Conservation (phyloP, 2,329 filamentous ascomycete genomes). For the Colletotrichum sp. region DNA sequence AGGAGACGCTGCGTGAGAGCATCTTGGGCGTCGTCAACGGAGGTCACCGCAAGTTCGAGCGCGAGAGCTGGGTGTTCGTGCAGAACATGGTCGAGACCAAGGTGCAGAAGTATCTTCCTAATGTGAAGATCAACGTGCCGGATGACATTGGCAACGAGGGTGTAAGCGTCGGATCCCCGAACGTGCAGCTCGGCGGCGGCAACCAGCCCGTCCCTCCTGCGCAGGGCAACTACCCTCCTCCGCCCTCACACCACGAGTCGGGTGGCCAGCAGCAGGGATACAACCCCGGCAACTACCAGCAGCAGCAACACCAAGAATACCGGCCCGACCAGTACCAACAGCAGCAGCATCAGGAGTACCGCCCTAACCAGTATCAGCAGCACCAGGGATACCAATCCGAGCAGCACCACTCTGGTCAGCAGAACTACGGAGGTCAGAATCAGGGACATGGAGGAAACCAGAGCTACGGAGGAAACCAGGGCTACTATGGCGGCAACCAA, state of each 20-base stretch:
- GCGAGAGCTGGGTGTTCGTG: conserved; percentile 50
- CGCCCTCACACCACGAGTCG: conserved; percentile 15
- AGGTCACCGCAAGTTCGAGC: conserved; percentile 51
- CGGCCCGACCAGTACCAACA: conserved; percentile 25
- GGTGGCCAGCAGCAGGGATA: conserved; percentile 30
- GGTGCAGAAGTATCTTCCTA: conserved; percentile 50
- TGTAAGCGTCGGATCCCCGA: conserved; percentile 45
- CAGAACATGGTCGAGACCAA: conserved; percentile 50
- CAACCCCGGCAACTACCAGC: conserved; percentile 26
- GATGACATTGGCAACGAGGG: conserved; percentile 53
- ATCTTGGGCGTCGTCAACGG: conserved; percentile 50
- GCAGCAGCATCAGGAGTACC: conserved; percentile 23
- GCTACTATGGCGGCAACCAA: not conserved
- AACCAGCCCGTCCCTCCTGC: conserved; percentile 27
- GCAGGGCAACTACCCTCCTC: conserved; percentile 25
- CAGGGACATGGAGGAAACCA: conserved; percentile 22
- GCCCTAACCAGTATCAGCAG: conserved; percentile 18
- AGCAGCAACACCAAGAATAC: conserved; percentile 29
- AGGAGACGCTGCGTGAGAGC: conserved; percentile 48
- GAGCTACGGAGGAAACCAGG: conserved; percentile 19
- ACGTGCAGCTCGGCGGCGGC: conserved; percentile 35
- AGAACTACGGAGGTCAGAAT: conserved; percentile 17
- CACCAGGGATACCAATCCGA: conserved; percentile 22
- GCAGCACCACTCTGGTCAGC: not conserved
- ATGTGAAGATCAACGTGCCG: conserved; percentile 48